Percentiles rank a stretch among this genome's conserved stretches.
phyloP scores from a whole-genome alignment of 2,329 filamentous ascomycete genomes.

The Atkinsonella texensis region DNA sequence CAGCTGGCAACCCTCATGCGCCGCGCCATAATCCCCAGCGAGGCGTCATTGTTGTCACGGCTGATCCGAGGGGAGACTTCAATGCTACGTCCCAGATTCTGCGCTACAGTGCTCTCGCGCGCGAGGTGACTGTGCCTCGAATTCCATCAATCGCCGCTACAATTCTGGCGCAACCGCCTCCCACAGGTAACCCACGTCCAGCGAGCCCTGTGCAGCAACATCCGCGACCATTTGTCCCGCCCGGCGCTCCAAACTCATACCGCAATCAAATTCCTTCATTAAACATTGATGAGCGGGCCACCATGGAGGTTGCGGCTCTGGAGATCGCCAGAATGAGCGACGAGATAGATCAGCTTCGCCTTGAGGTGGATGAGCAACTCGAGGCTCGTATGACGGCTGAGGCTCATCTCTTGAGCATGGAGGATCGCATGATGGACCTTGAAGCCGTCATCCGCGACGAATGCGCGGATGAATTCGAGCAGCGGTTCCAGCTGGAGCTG shows the following conservation, averaged over 20 bases:
- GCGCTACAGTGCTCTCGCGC: slow-evolving; percentile 82
- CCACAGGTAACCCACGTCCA: slow-evolving; percentile 13
- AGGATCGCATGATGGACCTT: slow-evolving; percentile 52
- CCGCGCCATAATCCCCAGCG: slow-evolving; percentile 61
- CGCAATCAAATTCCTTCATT: slow-evolving; percentile 28
- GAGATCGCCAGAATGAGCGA: slow-evolving; percentile 64
- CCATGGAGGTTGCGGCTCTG: slow-evolving; percentile 69
- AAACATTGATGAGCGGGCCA: slow-evolving; percentile 44
- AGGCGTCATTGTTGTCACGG: slow-evolving; percentile 92
- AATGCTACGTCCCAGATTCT: slow-evolving; percentile 95
- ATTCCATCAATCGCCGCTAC: slow-evolving; percentile 72
- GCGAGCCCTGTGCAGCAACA: slow-evolving; percentile 22
- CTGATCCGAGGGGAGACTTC: slow-evolving; percentile 85
- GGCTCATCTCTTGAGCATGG: slow-evolving; percentile 56
- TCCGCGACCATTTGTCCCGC: slow-evolving; percentile 28
- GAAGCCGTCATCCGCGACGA: slow-evolving; percentile 84
- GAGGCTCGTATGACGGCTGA: slow-evolving; percentile 61
- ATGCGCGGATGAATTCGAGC: slow-evolving; percentile 77
- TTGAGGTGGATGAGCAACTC: slow-evolving; percentile 58
- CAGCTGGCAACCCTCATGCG: slow-evolving; percentile 22
- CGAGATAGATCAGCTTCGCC: slow-evolving; percentile 63
- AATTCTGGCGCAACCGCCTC: slow-evolving; percentile 35
- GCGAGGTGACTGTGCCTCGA: slow-evolving; percentile 84
- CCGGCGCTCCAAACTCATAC: slow-evolving; percentile 19
- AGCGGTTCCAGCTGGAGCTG: slow-evolving; percentile 60